phyloP scores from a whole-genome alignment of 2,329 filamentous ascomycete species.

The Colletotrichum caudatum region DNA sequence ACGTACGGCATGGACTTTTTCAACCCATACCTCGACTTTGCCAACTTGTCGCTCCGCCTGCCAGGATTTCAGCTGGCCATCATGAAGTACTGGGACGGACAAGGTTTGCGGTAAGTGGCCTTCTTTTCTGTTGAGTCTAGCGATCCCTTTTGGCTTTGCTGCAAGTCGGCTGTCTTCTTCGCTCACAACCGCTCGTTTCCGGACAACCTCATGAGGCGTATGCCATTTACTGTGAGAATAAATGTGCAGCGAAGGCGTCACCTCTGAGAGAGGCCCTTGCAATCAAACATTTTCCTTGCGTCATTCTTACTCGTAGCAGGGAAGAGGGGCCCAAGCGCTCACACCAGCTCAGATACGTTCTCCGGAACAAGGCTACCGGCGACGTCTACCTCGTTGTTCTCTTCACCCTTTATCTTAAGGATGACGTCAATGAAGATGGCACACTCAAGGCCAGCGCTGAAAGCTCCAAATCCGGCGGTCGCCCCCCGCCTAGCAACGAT shows the following conservation, averaged over 20 bases:
- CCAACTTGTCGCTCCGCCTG: conserved; percentile 75
- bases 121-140: conserved; percentile 37
- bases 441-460: conserved; percentile 60
- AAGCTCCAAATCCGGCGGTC: conserved; percentile 47
- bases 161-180: not conserved
- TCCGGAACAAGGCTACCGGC: conserved; percentile 82
- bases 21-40: conserved; percentile 92
- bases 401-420: conserved; percentile 80
- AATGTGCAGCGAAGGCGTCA: conserved; percentile 1
- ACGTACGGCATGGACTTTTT: conserved; percentile 77
- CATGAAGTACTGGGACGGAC: conserved; percentile 84
- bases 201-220: not conserved
- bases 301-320: conserved; percentile 46
- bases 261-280: not conserved
- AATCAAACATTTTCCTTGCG: conserved; percentile 12
- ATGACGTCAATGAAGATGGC: conserved; percentile 72
- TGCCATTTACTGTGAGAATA: conserved; percentile 10
- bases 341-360: conserved; percentile 89
- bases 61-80: conserved; percentile 81
- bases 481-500: conserved; percentile 37
- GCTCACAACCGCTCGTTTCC: not conserved
- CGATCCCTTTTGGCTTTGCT: conserved; percentile 26
- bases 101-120: conserved; percentile 75
- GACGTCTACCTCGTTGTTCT: conserved; percentile 84
- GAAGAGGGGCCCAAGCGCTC: conserved; percentile 67